A percentile compares a stretch with the other conserved stretches of the same genome.
Conservation (phyloP, 2,329 filamentous ascomycete genomes). For the Cordyceps tenuipes region DNA sequence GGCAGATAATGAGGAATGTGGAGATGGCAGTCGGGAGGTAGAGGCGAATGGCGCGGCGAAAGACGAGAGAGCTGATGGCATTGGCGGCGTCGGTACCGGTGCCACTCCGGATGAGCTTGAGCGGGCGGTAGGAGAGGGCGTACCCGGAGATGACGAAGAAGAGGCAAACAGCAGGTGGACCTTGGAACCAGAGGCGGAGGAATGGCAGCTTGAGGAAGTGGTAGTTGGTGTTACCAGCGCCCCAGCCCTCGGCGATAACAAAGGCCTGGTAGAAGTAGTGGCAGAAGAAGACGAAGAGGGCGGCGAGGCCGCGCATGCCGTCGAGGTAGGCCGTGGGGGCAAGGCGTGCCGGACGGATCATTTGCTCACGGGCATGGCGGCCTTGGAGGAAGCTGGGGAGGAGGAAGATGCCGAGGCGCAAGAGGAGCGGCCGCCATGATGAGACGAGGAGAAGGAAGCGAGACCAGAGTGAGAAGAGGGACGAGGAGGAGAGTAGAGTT, state of each 20-base stretch:
- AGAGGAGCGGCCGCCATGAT: conserved; percentile 27
- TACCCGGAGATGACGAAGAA: conserved; percentile 53
- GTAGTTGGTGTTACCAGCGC: conserved; percentile 35
- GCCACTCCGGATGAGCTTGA: conserved; percentile 24
- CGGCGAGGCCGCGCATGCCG: conserved; percentile 48
- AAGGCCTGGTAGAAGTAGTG: conserved; percentile 48
- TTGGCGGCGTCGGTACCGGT: conserved; percentile 32
- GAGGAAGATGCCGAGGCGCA: conserved; percentile 36
- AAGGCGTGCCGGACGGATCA: conserved; percentile 31
- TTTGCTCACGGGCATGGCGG: conserved; percentile 32
- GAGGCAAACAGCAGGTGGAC: conserved; percentile 48
- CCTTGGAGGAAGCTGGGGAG: conserved; percentile 46
- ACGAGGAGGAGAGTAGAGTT: conserved; percentile 19
- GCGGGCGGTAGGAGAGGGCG: conserved; percentile 34
- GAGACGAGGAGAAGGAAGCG: conserved; percentile 20
- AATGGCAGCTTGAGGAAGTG: conserved; percentile 44
- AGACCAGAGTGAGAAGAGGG: conserved; percentile 16
- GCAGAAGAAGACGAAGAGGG: conserved; percentile 48
- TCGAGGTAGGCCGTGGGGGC: conserved; percentile 49
- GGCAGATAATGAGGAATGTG: conserved; percentile 37
- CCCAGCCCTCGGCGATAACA: conserved; percentile 42
- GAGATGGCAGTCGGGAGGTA: conserved; percentile 44
- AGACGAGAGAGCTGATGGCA: conserved; percentile 41
- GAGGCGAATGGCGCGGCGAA: conserved; percentile 43
- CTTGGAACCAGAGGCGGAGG: conserved; percentile 45